Conservation (phyloP, 2,329 filamentous ascomycete species). For the Alternaria sp. region DNA sequence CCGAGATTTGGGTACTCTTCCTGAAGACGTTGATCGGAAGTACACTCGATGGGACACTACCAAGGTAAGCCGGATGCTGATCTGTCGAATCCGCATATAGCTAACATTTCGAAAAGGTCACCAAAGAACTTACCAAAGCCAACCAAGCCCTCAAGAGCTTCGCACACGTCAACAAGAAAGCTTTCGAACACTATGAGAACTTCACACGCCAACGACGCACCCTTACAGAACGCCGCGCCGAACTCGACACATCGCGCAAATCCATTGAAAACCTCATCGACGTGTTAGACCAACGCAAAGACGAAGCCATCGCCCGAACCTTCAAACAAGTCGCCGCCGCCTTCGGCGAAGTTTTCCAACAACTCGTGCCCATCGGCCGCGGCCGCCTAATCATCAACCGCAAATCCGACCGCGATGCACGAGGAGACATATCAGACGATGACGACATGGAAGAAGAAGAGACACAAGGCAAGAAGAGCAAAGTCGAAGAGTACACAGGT, state of each 20-base stretch:
- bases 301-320: conserved; percentile 96
- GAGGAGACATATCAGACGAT: conserved; percentile 59
- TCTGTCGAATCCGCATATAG: neutral
- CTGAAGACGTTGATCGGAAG: conserved; percentile 91
- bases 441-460: conserved; percentile 60
- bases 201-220: conserved; percentile 93
- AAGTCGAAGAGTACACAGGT: conserved; percentile 94
- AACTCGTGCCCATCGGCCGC: conserved; percentile 91
- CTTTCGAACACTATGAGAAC: conserved; percentile 98
- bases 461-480: conserved; percentile 40
- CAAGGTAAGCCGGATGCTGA: conserved; percentile 60
- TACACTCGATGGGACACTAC: conserved; percentile 86
- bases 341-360: conserved; percentile 92
- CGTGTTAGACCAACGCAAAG: conserved; percentile 92
- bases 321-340: conserved; percentile 98
- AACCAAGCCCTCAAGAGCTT: conserved; percentile 96
- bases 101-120: conserved; percentile 36
- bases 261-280: conserved; percentile 93
- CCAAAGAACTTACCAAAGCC: conserved; percentile 79
- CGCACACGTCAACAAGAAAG: conserved; percentile 98
- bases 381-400: conserved; percentile 93
- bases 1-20: conserved; percentile 88
- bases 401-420: conserved; percentile 78
- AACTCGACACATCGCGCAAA: conserved; percentile 84
- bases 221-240: conserved; percentile 82